phyloP scores from a whole-genome alignment of 164 flowering plant genomes.

The Piper longum region DNA sequence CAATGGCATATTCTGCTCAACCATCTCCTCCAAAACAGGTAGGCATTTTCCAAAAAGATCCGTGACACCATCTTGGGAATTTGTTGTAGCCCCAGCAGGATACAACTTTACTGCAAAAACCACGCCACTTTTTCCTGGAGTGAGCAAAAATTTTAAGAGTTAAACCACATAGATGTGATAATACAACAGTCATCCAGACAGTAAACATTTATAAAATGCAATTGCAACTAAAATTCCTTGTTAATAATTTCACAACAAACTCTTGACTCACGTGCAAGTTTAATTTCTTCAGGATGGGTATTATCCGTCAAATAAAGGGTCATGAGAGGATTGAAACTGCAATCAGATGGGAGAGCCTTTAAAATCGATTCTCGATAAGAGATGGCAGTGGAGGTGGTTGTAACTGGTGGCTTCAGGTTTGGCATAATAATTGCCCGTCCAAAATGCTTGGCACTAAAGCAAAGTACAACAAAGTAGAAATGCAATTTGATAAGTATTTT shows the following conservation, averaged over 20 bases:
- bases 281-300: conserved; percentile 78
- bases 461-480: neutral
- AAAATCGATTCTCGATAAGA: conserved; percentile 68
- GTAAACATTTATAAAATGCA: neutral
- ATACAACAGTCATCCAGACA: neutral
- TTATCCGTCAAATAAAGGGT: conserved; percentile 90
- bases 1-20: conserved; percentile 77
- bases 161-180: neutral
- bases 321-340: conserved; percentile 78
- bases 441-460: conserved; percentile 56
- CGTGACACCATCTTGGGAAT: conserved; percentile 97
- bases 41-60: conserved; percentile 85
- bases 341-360: conserved; percentile 51
- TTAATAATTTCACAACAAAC: neutral
- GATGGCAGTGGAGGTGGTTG: conserved; percentile 78
- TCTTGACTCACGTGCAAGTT: conserved; percentile 67
- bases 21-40: conserved; percentile 89
- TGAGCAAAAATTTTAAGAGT: neutral
- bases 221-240: neutral
- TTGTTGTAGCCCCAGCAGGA: conserved; percentile 99
- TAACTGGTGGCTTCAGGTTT: conserved; percentile 80
- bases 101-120: conserved; percentile 84
- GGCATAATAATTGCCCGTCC: conserved; percentile 93
- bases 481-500: neutral
- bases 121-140: conserved; percentile 69